Evolutionary conservation across 441 rosid species (phyloP).

Genomic region (Aleurites moluccanus): DNA sequence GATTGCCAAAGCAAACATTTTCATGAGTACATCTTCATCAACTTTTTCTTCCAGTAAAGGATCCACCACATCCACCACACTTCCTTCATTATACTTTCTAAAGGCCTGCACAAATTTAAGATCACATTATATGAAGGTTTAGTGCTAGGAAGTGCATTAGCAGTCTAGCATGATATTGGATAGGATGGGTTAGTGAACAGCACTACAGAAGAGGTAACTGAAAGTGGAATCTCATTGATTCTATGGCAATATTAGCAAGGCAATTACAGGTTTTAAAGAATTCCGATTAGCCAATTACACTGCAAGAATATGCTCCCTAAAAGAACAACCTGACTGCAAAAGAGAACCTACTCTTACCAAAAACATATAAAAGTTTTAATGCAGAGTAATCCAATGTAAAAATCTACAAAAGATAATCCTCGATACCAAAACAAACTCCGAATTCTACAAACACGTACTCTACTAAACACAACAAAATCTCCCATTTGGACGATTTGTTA

Average conservation of each 20-base stretch:
- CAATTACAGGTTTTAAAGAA: background rate
- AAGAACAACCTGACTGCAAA: background rate
- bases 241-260: background rate
- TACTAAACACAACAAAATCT: background rate
- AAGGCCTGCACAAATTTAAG: constrained; percentile 54
- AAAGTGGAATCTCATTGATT: background rate
- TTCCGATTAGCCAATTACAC: background rate
- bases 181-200: background rate
- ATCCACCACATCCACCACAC: constrained; percentile 54
- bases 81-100: constrained; percentile 61
- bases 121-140: background rate
- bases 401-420: background rate
- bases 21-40: constrained; percentile 43
- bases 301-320: background rate
- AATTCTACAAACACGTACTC: background rate
- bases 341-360: background rate
- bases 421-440: background rate
- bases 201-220: background rate
- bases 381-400: background rate
- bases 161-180: background rate
- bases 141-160: background rate
- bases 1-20: constrained; percentile 73
- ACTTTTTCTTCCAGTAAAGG: constrained; percentile 59
- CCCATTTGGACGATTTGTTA: background rate
- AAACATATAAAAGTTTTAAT: background rate